Evolutionary conservation across 805 yeast genomes (phyloP).

Genomic region (Candida arabinofermentans): DNA sequence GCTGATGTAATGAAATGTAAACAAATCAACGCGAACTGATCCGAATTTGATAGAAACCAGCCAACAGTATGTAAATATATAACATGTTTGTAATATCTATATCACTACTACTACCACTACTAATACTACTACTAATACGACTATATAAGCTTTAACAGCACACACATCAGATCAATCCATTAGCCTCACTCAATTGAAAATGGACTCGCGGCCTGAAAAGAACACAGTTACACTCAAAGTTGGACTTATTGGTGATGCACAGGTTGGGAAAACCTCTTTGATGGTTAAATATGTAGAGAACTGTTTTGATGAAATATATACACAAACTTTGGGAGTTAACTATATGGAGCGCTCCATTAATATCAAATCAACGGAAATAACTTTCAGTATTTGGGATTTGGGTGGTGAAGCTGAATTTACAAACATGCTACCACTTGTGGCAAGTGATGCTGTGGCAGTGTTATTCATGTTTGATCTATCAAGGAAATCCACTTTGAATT

Average conservation of each 20-base stretch:
- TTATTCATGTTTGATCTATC: slow-evolving; percentile 89
- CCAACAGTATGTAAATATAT: too few species aligned
- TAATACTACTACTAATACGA: too few species aligned
- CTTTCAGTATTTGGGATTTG: slow-evolving; percentile 91
- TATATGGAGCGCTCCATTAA: slow-evolving; percentile 88
- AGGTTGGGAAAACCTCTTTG: slow-evolving; percentile 90
- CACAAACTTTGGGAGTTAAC: slow-evolving; percentile 92
- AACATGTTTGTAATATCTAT: too few species aligned
- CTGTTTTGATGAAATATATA: slow-evolving; percentile 84
- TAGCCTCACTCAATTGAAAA: too few species aligned
- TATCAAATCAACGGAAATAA: slow-evolving; percentile 80
- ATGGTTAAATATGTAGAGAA: slow-evolving; percentile 98
- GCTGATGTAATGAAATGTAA: slow-evolving; percentile 7
- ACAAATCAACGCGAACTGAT: too few species aligned
- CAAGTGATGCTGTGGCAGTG: slow-evolving; percentile 88
- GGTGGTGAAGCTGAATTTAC: slow-evolving; percentile 96
- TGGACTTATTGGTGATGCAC: slow-evolving; percentile 93
- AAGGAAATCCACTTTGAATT: slow-evolving; percentile 76
- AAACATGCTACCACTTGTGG: slow-evolving; percentile 91
- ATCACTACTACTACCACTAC: too few species aligned
- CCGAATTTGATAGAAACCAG: too few species aligned
- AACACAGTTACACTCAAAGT: slow-evolving; percentile 69
- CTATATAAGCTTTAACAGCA: too few species aligned
- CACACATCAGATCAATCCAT: too few species aligned
- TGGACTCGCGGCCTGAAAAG: slow-evolving; percentile 18